Evolutionary conservation across 2,329 filamentous ascomycete genomes (phyloP).

Genomic region (Corinectria fuckeliana): DNA sequence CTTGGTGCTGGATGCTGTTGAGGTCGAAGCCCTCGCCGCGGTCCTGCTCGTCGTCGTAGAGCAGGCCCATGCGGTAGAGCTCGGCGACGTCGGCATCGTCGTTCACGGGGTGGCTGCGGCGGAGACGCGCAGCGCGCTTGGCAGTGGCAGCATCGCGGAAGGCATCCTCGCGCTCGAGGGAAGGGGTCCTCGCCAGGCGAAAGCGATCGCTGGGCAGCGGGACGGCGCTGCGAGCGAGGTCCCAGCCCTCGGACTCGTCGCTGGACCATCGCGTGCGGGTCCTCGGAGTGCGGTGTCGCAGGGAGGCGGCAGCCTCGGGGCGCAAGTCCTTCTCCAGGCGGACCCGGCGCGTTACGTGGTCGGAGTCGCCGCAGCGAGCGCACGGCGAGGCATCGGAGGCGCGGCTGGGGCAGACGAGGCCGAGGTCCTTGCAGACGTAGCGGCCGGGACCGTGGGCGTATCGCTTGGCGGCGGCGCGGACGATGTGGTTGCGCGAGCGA

Average conservation of each 20-base stretch:
- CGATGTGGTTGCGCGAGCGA: constrained; percentile 38
- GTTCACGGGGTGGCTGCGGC: constrained; percentile 28
- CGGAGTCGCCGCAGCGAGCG: constrained; percentile 21
- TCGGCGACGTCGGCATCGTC: constrained; percentile 48
- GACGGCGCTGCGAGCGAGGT: constrained; percentile 45
- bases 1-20: constrained; percentile 47
- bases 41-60: constrained; percentile 52
- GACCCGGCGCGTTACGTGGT: constrained; percentile 25
- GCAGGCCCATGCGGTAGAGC: constrained; percentile 52
- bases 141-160: constrained; percentile 51
- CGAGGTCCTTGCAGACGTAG: constrained; percentile 31
- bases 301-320: constrained; percentile 9
- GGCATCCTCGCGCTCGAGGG: constrained; percentile 54
- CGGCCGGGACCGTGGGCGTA: constrained; percentile 31
- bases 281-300: constrained; percentile 24
- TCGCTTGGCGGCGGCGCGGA: constrained; percentile 43
- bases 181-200: constrained; percentile 46
- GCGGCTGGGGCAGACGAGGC: constrained; percentile 28
- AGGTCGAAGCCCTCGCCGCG: constrained; percentile 46
- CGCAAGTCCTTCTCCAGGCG: constrained; percentile 34
- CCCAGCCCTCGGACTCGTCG: constrained; percentile 43
- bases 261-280: constrained; percentile 21
- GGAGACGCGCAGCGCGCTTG: constrained; percentile 40
- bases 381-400: constrained; percentile 9
- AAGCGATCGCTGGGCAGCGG: constrained; percentile 46